phyloP scores from a whole-genome alignment of 345 rosid species.

The Lepidium sativum region DNA sequence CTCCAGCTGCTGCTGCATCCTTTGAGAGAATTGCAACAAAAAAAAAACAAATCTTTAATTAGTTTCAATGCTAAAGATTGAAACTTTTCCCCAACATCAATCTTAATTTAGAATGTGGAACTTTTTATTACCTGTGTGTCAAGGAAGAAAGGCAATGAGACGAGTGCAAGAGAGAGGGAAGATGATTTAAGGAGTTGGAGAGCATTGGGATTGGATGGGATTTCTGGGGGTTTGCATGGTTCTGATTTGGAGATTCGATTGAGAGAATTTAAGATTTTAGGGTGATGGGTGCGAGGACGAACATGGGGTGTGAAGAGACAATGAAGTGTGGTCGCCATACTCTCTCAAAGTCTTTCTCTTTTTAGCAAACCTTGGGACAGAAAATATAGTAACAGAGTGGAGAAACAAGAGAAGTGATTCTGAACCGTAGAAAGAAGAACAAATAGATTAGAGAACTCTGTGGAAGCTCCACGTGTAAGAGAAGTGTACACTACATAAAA shows the following conservation, averaged over 20 bases:
- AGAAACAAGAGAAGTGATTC: background rate
- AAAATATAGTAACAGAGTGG: background rate
- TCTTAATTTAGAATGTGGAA: background rate
- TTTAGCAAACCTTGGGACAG: background rate
- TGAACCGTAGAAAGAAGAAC: background rate
- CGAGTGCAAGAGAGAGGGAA: slow-evolving; percentile 45
- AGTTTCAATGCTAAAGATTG: background rate
- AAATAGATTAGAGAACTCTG: slow-evolving; percentile 10
- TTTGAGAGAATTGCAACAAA: background rate
- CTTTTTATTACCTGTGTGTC: slow-evolving; percentile 39
- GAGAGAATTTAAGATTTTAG: slow-evolving; percentile 8
- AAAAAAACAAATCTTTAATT: no score
- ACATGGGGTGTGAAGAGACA: slow-evolving; percentile 37
- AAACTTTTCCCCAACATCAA: background rate
- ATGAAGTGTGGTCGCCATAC: slow-evolving; percentile 63
- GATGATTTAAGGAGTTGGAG: slow-evolving; percentile 30
- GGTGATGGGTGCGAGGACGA: slow-evolving; percentile 19
- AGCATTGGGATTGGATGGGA: slow-evolving; percentile 19
- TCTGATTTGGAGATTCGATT: slow-evolving; percentile 16
- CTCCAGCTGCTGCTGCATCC: slow-evolving; percentile 75
- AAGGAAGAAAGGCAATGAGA: slow-evolving; percentile 50
- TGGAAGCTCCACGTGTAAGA: slow-evolving; percentile 7
- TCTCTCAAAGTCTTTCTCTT: background rate
- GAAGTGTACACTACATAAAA: no score
- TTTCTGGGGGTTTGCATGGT: background rate